Base-by-base conservation (phyloP, 2,329 filamentous ascomycete species). In the Amesomyces nigricolor region DNA sequence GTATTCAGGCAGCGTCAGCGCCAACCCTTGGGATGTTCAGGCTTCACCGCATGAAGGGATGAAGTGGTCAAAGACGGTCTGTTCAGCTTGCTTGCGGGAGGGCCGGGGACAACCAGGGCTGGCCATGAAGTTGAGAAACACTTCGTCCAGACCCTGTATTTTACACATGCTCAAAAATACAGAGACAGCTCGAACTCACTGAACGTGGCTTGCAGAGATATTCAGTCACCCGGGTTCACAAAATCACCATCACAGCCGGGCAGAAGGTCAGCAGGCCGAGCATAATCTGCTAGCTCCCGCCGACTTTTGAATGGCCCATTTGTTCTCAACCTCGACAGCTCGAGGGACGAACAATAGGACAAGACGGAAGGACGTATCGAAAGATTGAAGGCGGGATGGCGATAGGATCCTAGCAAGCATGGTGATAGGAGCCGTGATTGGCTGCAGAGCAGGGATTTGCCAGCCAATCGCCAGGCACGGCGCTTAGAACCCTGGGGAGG, bases 371-470 rank as follows among this genome's bases (percentile, higher is more conserved):
- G 51, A 52, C 9, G 52, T 50, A 54, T 61, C 54, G 56, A 62
- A 51, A 58, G 59, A 60, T 61, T 57, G 51, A 54, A 49, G 60
- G 45, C 59, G 58, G 60, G 49, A 62, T 51, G 49, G 54, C 53
- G 59, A 63, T 53, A 57, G 54, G 40, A 61, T 58, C 56, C 63
- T 60, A 53, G 59, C 49, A 35, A 47, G 32, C 48, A 61, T 46
- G 44, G 63, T 65, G 63, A 65, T 64, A 50, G 54, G 57, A 47
- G 53, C 52, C 50, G 51, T 64, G 60, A 65, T 65, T 65, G 63
- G 63, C 47, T 49, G 54, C 49, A 19, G 10, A 10, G 49, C 59
- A 63, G 51, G 58, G 62, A 47, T 59, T 37, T 43, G 26, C 19
- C 53, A 53, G 61, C 62, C 61, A 63, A 62, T 64, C 51, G 58